Evolutionary conservation across 2,329 filamentous ascomycete species (phyloP), one percentile per base, ranked within the genome.

Genomic region (Thielaviopsis ethacetica): DNA sequence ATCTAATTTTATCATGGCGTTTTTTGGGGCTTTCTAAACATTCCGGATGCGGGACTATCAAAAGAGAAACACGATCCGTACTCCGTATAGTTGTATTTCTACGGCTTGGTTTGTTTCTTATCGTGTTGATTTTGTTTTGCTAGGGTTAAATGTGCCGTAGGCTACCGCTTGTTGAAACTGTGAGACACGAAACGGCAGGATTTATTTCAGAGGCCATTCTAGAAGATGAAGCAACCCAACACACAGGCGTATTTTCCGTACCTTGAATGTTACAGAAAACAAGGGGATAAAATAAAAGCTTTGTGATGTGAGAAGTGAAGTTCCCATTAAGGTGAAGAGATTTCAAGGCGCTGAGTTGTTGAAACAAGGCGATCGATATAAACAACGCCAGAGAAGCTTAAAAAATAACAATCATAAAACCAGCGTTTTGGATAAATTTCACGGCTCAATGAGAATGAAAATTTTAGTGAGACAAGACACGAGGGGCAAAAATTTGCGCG

Each of bases 1-100:
- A 34, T 58, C 53, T 22, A 47, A 53, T 53, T 53, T 54, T 47
- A 58, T 51, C 50, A 55, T 56, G 38, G 53, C 49, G 54, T 53
- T 60, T 51, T 51, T 27, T n/a, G n/a, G 38, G 38, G 13, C 3
- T n/a, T n/a, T 44, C 24, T 4, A 15, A 44, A 44, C 7, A 44
- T 44, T 44, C 13, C 17, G 13, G 13, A 44, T n/a, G 38, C 30
- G 30, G 30, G 15, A n/a, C 15, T 44, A 44, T 44, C 7, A 44
- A 44, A n/a, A n/a, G 4, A 44, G 13, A 41, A 41, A 13, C 3
- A 13, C 10, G 13, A 3, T 13, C n/a, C n/a, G n/a, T n/a, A n/a
- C n/a, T n/a, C n/a, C n/a, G 6, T 26, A 26, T 26, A 26, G 3
- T 3, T 26, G 6, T 26, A 26, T 26, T 26, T 3, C 24, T 26